Base-by-base conservation (phyloP, 1,139 yeast species). In the Candida freyschussii region DNA sequence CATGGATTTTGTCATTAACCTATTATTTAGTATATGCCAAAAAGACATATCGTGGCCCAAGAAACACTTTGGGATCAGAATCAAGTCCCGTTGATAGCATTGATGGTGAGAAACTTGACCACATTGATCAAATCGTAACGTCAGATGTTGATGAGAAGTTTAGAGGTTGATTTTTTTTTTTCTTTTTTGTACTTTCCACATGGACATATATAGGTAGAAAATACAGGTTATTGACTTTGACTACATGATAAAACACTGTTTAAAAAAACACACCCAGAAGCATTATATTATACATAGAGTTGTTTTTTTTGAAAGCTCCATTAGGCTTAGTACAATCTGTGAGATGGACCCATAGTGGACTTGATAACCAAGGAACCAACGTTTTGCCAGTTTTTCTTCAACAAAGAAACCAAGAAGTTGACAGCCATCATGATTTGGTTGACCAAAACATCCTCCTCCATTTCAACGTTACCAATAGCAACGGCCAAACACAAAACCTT, bases 371-470 rank as follows among this genome's bases (percentile, higher is more conserved):
- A 77, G 63, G 98, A 91, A 63, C 98, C 97, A 67, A 93, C 96
- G 75, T 93, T 93, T 81, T 93, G 98, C 98, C 98, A 91, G 95
- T 91, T 89, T 93, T 93, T 93, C 95, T 93, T 93, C 72, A 93
- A 82, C 72, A 93, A 77, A 59, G 99, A 93, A 57, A 93, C 98
- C 72, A 93, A 85, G 80, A 93, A 93, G 96, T 93, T 93, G 60
- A 95, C 79, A 60, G 98, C 79, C 91, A 93, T 80, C 87, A 93
- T 79, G 76, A 93, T 86, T 74, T 93, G 98, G 81, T 91, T 84
- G 60, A 85, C 95, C 67, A 93, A 77, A 60, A 78, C 77, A 60
- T 87, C 96, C 75, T 87, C 94, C 64, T 85, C 94, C 98, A 93
- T 91, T 70, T 89, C 89, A 61, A 93, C 97, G 93, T 93, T 80